These are phyloP conservation scores for Cucurbita maxima DNA, from an alignment of 306 rosid species.

Conservation along the genomic window DNA sequence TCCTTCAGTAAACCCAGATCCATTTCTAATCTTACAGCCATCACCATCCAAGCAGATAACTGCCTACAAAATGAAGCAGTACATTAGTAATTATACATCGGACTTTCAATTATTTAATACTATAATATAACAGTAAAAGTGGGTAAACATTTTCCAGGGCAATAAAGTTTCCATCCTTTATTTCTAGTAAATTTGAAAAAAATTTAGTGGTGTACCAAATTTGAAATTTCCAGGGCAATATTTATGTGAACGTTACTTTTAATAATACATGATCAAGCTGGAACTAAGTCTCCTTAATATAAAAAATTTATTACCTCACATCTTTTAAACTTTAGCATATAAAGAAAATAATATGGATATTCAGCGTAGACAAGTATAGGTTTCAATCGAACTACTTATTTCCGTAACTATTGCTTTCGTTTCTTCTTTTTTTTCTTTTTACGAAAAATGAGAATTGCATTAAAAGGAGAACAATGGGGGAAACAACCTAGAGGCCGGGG, in stretches of 20 bases:
- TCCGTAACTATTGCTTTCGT: background rate
- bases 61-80: slow-evolving; percentile 55
- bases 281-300: background rate
- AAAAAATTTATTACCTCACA: background rate
- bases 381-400: background rate
- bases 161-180: background rate
- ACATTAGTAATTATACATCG: slow-evolving; percentile 15
- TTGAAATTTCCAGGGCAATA: background rate
- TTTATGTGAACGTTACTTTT: background rate
- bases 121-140: background rate
- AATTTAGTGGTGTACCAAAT: background rate
- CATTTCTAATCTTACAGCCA: slow-evolving; percentile 80
- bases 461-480: too few species aligned
- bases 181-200: background rate
- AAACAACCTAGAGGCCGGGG: too few species aligned
- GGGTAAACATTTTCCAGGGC: background rate
- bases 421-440: too few species aligned
- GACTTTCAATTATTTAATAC: background rate
- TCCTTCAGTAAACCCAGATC: slow-evolving; percentile 34
- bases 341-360: background rate
- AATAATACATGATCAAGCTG: background rate
- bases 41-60: slow-evolving; percentile 92
- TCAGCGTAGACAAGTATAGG: background rate
- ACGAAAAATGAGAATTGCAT: too few species aligned
- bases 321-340: background rate